Percentiles rank a stretch among this genome's conserved stretches.
phyloP scores from a whole-genome alignment of 768 basidiomycete genomes.

The Rhizopogon rudus region DNA sequence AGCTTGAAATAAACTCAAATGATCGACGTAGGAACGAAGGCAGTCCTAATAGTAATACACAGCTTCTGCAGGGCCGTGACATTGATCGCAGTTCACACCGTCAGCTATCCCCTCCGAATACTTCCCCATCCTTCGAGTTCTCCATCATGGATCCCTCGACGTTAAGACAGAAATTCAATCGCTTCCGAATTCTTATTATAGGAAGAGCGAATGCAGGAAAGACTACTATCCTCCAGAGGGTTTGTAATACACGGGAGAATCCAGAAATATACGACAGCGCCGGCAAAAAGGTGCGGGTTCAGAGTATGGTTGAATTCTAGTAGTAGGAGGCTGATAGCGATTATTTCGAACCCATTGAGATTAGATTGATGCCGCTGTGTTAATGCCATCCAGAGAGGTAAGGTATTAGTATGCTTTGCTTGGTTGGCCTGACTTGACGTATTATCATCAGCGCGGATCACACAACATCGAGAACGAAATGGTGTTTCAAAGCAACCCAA shows the following conservation, averaged over 20 bases:
- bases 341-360: neutral
- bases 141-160: neutral
- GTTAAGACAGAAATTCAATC: conserved; percentile 3
- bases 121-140: too few relatives aligned
- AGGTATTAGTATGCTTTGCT: neutral
- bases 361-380: conserved; percentile 1
- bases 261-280: conserved; percentile 22
- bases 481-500: conserved; percentile 24
- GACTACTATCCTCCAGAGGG: conserved; percentile 33
- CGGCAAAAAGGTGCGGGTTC: conserved; percentile 12
- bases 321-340: neutral
- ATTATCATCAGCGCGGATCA: conserved; percentile 13
- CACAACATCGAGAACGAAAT: conserved; percentile 30
- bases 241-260: conserved; percentile 31
- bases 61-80: too few relatives aligned
- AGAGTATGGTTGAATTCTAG: too few relatives aligned
- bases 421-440: too few relatives aligned
- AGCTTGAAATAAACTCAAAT: too few relatives aligned
- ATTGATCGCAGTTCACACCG: too few relatives aligned
- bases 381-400: neutral
- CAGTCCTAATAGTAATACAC: too few relatives aligned
- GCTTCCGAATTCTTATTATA: conserved; percentile 36
- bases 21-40: too few relatives aligned
- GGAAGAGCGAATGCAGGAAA: conserved; percentile 38
- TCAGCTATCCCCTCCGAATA: too few relatives aligned